phyloP scores from a whole-genome alignment of 345 rosid genomes.

The Acer yangbiense region DNA sequence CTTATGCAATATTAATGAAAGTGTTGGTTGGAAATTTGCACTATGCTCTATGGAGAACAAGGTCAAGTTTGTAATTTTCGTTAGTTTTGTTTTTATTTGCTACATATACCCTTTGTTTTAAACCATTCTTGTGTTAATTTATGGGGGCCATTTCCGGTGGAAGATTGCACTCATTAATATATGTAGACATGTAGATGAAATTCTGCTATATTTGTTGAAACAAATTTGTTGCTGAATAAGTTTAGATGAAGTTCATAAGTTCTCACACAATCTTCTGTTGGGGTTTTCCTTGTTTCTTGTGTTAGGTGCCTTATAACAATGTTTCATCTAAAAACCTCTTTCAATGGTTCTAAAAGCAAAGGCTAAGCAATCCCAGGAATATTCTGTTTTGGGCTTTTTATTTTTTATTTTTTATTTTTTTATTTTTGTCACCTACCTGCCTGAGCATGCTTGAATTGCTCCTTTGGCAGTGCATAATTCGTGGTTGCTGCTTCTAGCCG shows the following conservation, averaged over 20 bases:
- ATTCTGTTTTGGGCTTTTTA: not conserved
- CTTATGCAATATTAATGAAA: slow-evolving; percentile 73
- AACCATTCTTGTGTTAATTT: not conserved
- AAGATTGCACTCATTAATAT: not conserved
- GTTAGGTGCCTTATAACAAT: not conserved
- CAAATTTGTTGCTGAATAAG: not conserved
- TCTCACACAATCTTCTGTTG: not conserved
- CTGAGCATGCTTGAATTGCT: not conserved
- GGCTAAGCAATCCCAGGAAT: not conserved
- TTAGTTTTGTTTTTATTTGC: not conserved
- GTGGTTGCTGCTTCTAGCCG: not conserved
- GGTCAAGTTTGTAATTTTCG: slow-evolving; percentile 36
- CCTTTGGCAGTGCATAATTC: not conserved
- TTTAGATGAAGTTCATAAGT: not conserved
- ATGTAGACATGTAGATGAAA: not conserved
- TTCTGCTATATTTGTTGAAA: not conserved
- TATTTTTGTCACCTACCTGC: not conserved
- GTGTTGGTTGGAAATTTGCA: slow-evolving; percentile 83
- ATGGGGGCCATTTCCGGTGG: too few species aligned
- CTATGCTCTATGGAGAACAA: slow-evolving; percentile 99
- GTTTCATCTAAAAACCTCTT: not conserved
- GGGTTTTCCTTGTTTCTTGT: not conserved
- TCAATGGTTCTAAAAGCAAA: not conserved
- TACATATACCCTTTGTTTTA: not conserved
- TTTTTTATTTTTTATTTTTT: not conserved